Evolutionary conservation across 768 basidiomycete species (phyloP), one percentile per base, ranked within the genome.

Genomic region (Clavulina sp.): DNA sequence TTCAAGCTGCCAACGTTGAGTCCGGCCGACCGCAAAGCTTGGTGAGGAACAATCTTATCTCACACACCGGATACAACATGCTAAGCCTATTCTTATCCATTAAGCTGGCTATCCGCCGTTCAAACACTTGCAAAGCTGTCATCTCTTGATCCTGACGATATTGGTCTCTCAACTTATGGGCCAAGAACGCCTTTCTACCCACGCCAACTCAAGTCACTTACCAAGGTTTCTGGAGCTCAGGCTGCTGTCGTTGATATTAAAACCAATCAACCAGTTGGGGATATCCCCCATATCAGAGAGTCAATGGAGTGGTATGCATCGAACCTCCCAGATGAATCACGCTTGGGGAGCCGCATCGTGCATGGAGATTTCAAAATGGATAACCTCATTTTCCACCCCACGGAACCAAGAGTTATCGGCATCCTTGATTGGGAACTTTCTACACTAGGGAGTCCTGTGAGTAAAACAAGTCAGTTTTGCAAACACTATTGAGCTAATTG

Each of bases 341-440:
- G 77, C 62, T 74, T 73, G 1, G 86, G 84, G 0, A 68, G 75
- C 50, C 78, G 85, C n/a, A 79, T 99, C 56, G 89, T 97, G 4
- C 93, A 97, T 62, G 93, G 93, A 26, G 93, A 99, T 65, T 97
- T 86, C 63, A 99, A 99, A 64, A 70, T 93, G n/a, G 93, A 99
- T 65, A 99, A 99, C 64, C 64, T 99, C 57, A 74, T 96, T 56
- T 97, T 95, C 66, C 92, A 97, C 59, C 81, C 84, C 0, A 86
- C 80, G 0, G 81, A 96, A 65, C 87, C 91, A 55, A 71, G 75
- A 38, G 91, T 97, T 3, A 89, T 97, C 56, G 95, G 88, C 4
- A 88, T 99, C 34, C 65, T 99, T 48, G 93, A 99, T 61, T 99
- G 93, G 93, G 93, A 99, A 62, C 68, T 99, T 26, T 95, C 88